Evolutionary conservation across 2,329 filamentous ascomycete species (phyloP).

Genomic region (Dissoconium aciculare): DNA sequence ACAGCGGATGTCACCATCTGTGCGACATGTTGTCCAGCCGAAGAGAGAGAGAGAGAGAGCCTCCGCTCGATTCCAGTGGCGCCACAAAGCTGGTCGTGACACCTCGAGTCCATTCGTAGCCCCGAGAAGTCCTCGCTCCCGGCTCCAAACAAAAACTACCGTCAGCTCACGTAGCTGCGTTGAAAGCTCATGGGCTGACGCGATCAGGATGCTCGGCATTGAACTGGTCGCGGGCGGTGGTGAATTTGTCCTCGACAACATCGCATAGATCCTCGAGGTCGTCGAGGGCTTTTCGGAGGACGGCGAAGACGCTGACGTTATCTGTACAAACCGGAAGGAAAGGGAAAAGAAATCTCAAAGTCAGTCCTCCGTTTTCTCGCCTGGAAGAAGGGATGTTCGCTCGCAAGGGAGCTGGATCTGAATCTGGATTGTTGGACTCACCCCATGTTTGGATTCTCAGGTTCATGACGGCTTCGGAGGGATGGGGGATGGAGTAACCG

Average conservation of each 20-base stretch:
- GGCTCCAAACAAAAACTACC: no score
- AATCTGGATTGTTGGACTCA: no score
- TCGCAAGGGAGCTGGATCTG: not conserved
- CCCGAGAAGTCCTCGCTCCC: no score
- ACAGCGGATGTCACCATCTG: no score
- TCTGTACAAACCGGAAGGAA: conserved; percentile 37
- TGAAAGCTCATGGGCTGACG: no score
- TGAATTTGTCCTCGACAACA: conserved; percentile 84
- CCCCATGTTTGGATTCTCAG: conserved; percentile 93
- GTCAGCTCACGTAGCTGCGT: no score
- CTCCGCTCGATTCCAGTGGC: no score
- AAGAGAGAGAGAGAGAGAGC: no score
- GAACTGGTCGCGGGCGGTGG: conserved; percentile 49
- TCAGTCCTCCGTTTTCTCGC: not conserved
- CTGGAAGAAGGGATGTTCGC: conserved; percentile 1
- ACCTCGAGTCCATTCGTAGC: no score
- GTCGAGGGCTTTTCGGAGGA: conserved; percentile 74
- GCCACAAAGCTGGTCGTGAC: no score
- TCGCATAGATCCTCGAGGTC: conserved; percentile 89
- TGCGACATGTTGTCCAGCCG: no score
- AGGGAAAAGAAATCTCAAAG: not conserved
- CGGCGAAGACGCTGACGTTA: conserved; percentile 64
- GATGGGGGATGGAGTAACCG: conserved; percentile 94
- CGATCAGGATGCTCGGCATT: conserved; percentile 23
- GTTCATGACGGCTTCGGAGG: conserved; percentile 93